These are phyloP conservation scores for Candida nitratophila DNA, from an alignment of 805 yeast genomes.

Conservation along the genomic window DNA sequence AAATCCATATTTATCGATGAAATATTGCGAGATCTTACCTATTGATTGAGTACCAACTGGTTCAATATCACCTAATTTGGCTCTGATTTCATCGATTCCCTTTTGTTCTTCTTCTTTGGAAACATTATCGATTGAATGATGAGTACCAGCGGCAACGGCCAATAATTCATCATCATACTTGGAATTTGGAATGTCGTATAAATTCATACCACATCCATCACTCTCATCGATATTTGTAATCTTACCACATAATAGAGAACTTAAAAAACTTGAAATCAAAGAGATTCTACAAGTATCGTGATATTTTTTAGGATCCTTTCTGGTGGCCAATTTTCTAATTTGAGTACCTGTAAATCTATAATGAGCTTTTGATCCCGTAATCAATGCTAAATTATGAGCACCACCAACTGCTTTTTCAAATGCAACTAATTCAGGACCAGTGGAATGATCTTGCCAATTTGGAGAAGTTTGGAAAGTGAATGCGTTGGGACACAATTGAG, in stretches of 20 bases:
- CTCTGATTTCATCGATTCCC: conserved; percentile 34
- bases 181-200: conserved; percentile 61
- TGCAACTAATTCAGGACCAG: conserved; percentile 55
- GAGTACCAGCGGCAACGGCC: conserved; percentile 45
- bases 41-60: conserved; percentile 41
- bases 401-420: conserved; percentile 65
- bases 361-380: conserved; percentile 85
- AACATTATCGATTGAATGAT: conserved; percentile 34
- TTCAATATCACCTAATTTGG: conserved; percentile 47
- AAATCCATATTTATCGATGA: conserved; percentile 59
- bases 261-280: conserved; percentile 71
- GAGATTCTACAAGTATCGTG: conserved; percentile 54
- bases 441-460: conserved; percentile 94
- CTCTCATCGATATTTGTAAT: conserved; percentile 66
- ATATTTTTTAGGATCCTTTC: conserved; percentile 45
- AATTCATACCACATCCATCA: conserved; percentile 92
- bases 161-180: conserved; percentile 53
- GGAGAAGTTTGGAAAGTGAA: conserved; percentile 67
- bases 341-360: conserved; percentile 91
- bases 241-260: conserved; percentile 61
- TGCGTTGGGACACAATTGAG: conserved; percentile 41
- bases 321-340: conserved; percentile 62
- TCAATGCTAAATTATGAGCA: conserved; percentile 44
- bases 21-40: conserved; percentile 54
- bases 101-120: conserved; percentile 14